Base-by-base conservation (phyloP, 139 green algal genomes). In the Chlamydomonas urium region DNA sequence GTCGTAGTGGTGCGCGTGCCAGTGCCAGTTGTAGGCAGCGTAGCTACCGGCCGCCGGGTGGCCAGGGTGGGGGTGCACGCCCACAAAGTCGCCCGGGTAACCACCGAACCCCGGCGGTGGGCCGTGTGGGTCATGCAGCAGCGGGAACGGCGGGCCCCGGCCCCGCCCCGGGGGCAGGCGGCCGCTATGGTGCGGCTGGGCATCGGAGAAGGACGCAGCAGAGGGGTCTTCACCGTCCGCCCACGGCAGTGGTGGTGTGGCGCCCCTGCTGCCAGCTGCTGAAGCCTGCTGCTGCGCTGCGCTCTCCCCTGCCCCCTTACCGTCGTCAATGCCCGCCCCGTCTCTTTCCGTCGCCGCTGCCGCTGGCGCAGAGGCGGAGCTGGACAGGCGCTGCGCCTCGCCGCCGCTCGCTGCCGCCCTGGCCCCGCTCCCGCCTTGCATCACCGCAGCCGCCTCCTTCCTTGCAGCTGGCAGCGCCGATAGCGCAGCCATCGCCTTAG, bases 11-110 rank as follows among this genome's bases (percentile, higher is more conserved):
- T 72, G 38, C 28, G 38, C 47, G 35, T 77, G 72, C 4, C 33
- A 47, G 33, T 65, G 47, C 72, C 62, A 77, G 48, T 29, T 62
- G 47, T 77, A 77, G 29, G 42, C n/a, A n/a, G n/a, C n/a, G n/a
- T n/a, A n/a, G n/a, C n/a, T n/a, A n/a, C n/a, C n/a, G n/a, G n/a
- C n/a, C n/a, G n/a, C n/a, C n/a, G n/a, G n/a, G n/a, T n/a, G n/a
- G n/a, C n/a, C n/a, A n/a, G n/a, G n/a, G n/a, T n/a, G n/a, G n/a
- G n/a, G n/a, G n/a, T n/a, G n/a, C n/a, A n/a, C n/a, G n/a, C n/a
- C n/a, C n/a, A n/a, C n/a, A n/a, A n/a, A n/a, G n/a, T n/a, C n/a
- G n/a, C n/a, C n/a, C n/a, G n/a, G n/a, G n/a, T n/a, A n/a, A n/a
- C n/a, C n/a, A n/a, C n/a, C n/a, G n/a, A n/a, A n/a, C n/a, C n/a